Base-by-base conservation (phyloP, 139 green algal genomes). In the Coccomyxa sp. region DNA sequence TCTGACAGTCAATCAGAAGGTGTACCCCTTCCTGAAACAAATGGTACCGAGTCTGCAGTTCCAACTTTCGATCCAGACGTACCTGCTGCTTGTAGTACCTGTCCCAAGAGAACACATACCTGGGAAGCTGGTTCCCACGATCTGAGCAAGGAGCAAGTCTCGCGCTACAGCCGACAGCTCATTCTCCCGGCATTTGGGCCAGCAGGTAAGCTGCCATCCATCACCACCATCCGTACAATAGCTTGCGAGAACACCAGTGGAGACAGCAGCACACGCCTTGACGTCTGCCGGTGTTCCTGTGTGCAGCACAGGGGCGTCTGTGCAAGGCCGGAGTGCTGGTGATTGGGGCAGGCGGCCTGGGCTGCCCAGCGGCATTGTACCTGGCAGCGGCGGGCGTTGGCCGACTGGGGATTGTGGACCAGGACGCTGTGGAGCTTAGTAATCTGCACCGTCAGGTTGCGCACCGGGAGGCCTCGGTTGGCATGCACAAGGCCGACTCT, bases 341-440 rank as follows among this genome's bases (percentile, higher is more conserved):
- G 13, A 87, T 98, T 32, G 95, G 95, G 16, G 96, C 94, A 18
- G 95, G 95, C 12, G 95, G 95, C 25, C 89, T 98, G 58, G 95
- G 95, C n/a, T 96, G 89, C 0, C 92, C 95, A 13, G 94, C 90
- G 0, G 88, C 91, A 0, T 86, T 98, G 25, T 98, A 98, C 87
- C 89, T 98, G 51, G 94, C 95, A 67, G 93, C 91, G 10, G 89
- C 91, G n/a, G 95, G 95, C 13, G 86, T 97, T 30, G 94, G 94
- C 0, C 81, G 76, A 0, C 68, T 98, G 57, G 95, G 94, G 15
- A 90, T 98, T 9, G 92, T 94, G 38, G 95, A 98, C 86, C 85
- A 90, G 45, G 95, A 98, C 78, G 81, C 76, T 0, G 95, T 98
- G 18, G 94, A 97, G 76, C 71, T 94, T 10, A 94, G 83, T 87